Percentiles rank a stretch among this genome's conserved stretches.
These are phyloP conservation scores for Ulota crispa DNA, from an alignment of 225 moss, liverwort and hornwort species.

Conservation along the genomic window DNA sequence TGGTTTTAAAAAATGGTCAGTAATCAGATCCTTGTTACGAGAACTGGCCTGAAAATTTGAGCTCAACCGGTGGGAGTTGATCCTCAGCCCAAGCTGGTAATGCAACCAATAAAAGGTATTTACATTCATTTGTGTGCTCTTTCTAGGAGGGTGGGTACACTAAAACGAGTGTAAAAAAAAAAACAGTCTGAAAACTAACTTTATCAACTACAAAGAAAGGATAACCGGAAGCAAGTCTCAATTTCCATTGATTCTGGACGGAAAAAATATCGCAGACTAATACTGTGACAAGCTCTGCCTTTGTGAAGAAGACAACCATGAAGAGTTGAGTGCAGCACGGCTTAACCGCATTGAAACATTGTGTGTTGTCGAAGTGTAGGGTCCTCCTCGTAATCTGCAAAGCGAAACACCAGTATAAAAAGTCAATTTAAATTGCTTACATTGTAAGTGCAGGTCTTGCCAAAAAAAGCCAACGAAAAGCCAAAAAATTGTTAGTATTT, in stretches of 20 bases:
- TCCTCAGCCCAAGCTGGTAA: not conserved
- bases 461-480: not conserved
- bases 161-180: not conserved
- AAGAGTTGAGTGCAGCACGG: slow-evolving; percentile 22
- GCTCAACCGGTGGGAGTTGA: not conserved
- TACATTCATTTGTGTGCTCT: slow-evolving; percentile 15
- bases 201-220: not conserved
- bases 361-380: slow-evolving; percentile 27
- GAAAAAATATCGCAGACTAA: not conserved
- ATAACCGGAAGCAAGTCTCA: not conserved
- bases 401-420: not conserved
- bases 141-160: not conserved
- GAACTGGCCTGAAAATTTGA: slow-evolving; percentile 6
- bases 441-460: not conserved
- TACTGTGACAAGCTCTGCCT: slow-evolving; percentile 17
- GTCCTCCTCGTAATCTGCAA: slow-evolving; percentile 34
- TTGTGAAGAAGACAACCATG: not conserved
- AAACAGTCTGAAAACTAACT: not conserved
- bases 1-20: not conserved
- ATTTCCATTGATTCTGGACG: not conserved
- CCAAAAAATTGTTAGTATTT: not conserved
- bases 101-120: slow-evolving; percentile 13
- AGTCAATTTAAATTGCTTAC: not conserved
- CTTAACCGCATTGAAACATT: slow-evolving; percentile 4
- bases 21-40: not conserved